Evolutionary conservation across 805 yeast species (phyloP), one percentile per base, ranked within the genome.

Genomic region (Metschnikowia lochheadii): DNA sequence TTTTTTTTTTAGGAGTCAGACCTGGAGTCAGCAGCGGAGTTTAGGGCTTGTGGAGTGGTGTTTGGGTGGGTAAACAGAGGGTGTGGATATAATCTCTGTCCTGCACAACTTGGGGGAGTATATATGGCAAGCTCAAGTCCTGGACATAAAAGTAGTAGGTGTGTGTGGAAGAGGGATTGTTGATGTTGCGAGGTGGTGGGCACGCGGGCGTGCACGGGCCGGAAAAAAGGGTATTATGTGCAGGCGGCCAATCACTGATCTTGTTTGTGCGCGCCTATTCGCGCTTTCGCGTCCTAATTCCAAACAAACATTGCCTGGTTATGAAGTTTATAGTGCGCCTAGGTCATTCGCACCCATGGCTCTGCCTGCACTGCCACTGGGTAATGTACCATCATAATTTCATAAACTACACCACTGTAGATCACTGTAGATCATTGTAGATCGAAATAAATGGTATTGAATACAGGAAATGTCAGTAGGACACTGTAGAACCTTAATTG

Each of bases 91-190:
- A 56, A 55, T 48, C 48, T 47, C 21, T 52, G 50, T 56, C 59
- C 59, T 56, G 59, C 59, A 56, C 59, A 56, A 55, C 59, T 56
- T 44, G 41, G 52, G 39, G 43, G 46, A 37, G 40, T 37, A 15
- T 49, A 44, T 50, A 40, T 37, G 55, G 43, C 32, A 32, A 21
- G 51, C 36, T 49, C 51, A 56, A 40, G 56, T 57, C 61, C 61
- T 57, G 61, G 59, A 57, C 59, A 57, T 52, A 57, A 52, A 56
- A 56, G 61, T 49, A 56, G 61, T 56, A 56, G 57, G 59, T 54
- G 58, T 56, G 58, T 56, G 58, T 53, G 60, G 50, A 56, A 52
- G 57, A 53, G 59, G 56, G 53, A 40, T 52, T 52, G 56, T 56
- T 54, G 56, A 51, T 48, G 54, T 49, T 40, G 56, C 49, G 51